Evolutionary conservation across 164 flowering plant species (phyloP).

Genomic region (Vitis labrusca): DNA sequence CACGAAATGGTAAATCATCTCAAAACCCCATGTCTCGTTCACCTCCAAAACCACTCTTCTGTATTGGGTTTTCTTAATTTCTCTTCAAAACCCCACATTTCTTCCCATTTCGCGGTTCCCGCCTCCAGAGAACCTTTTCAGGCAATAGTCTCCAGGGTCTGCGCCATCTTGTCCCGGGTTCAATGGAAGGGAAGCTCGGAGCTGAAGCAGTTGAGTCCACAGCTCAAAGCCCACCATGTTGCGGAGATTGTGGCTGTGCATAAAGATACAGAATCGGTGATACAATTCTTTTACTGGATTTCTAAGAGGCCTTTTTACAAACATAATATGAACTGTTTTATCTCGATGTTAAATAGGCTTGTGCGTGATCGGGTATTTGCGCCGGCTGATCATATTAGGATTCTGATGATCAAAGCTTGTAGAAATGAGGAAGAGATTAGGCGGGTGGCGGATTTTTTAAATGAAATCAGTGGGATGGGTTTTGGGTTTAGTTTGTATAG

Average conservation of each 20-base stretch:
- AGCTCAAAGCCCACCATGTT: constrained; percentile 50
- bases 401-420: constrained; percentile 69
- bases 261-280: constrained; percentile 31
- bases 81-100: constrained; percentile 26
- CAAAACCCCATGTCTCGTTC: constrained; percentile 5
- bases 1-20: constrained; percentile 15
- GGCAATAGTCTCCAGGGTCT: constrained; percentile 38
- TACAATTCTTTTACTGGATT: constrained; percentile 64
- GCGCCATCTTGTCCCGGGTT: constrained; percentile 29
- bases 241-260: constrained; percentile 40
- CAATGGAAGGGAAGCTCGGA: constrained; percentile 46
- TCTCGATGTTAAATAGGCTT: constrained; percentile 57
- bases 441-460: constrained; percentile 49
- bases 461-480: constrained; percentile 34
- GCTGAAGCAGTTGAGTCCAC: constrained; percentile 32
- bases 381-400: constrained; percentile 58
- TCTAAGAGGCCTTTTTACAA: constrained; percentile 50
- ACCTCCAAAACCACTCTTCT: background rate
- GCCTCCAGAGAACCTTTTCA: background rate
- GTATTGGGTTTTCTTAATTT: constrained; percentile 15
- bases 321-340: constrained; percentile 46
- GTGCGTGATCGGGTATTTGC: constrained; percentile 34
- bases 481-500: constrained; percentile 51
- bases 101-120: background rate
- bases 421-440: constrained; percentile 44